Conservation (phyloP, 83 land plant genomes). For the Isoetes engelmannii region DNA sequence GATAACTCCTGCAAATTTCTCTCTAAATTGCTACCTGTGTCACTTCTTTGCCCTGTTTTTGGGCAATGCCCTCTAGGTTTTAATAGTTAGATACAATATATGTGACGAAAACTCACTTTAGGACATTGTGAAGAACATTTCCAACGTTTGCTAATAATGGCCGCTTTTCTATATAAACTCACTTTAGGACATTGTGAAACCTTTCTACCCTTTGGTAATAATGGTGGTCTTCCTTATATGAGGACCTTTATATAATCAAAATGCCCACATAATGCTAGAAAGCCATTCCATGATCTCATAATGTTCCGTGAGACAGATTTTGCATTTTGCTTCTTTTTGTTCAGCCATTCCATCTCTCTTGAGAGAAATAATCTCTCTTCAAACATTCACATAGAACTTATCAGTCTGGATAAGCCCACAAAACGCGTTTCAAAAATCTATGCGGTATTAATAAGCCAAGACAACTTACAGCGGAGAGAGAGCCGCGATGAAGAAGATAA, state of each 20-base stretch:
- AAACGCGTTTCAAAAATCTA: neutral
- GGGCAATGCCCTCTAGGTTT: too few species aligned
- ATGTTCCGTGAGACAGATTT: neutral
- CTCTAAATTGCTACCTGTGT: too few species aligned
- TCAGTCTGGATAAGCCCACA: neutral
- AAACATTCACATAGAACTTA: neutral
- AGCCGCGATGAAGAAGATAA: constrained; percentile 21
- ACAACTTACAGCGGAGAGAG: constrained; percentile 19
- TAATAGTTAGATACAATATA: too few species aligned
- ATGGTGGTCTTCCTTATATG: neutral
- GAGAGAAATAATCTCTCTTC: neutral
- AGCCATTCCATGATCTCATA: neutral
- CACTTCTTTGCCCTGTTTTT: too few species aligned
- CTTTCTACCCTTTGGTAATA: neutral
- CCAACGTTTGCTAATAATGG: too few species aligned
- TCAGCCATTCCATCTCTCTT: constrained; percentile 5
- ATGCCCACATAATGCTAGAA: neutral
- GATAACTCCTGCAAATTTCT: too few species aligned
- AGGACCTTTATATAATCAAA: neutral
- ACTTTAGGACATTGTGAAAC: neutral
- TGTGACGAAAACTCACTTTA: too few species aligned
- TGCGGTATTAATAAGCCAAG: neutral
- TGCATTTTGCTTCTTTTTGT: neutral
- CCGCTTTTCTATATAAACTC: neutral
- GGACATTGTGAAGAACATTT: too few species aligned